Conservation (phyloP, 352 stramenopile species). For the Blastocystis sp. region DNA sequence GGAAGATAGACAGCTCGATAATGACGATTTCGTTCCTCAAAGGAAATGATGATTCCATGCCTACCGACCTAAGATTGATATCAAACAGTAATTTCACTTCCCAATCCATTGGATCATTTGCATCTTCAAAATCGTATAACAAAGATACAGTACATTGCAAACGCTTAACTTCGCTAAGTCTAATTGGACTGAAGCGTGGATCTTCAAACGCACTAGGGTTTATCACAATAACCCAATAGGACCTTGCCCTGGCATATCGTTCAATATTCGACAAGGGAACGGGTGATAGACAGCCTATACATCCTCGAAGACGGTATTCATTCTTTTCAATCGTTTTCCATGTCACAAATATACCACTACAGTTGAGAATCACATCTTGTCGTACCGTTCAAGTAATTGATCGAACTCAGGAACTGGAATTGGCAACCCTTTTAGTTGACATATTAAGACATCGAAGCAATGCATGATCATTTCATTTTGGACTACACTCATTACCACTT, state of each 20-base stretch:
- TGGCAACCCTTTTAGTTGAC: neutral
- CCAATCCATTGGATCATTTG: conserved; percentile 11
- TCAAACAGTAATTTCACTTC: neutral
- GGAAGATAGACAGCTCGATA: neutral
- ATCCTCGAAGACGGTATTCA: neutral
- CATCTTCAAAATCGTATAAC: neutral
- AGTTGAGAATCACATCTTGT: neutral
- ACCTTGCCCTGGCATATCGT: neutral
- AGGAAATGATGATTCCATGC: conserved; percentile 1
- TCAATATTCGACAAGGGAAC: neutral
- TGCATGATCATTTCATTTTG: neutral
- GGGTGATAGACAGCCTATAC: neutral
- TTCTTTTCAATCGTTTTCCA: neutral
- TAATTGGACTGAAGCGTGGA: neutral
- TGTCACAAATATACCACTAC: conserved; percentile 15
- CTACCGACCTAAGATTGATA: neutral
- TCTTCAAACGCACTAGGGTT: neutral
- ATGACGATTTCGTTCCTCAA: neutral
- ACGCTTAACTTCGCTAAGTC: neutral
- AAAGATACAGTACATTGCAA: conserved; percentile 4
- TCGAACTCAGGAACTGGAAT: neutral
- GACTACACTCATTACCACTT: neutral
- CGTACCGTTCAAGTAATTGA: neutral
- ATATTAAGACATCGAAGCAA: neutral
- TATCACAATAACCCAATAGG: neutral